Evolutionary conservation across 352 stramenopile genomes (phyloP).

Genomic region (Globisporangium canariense): DNA sequence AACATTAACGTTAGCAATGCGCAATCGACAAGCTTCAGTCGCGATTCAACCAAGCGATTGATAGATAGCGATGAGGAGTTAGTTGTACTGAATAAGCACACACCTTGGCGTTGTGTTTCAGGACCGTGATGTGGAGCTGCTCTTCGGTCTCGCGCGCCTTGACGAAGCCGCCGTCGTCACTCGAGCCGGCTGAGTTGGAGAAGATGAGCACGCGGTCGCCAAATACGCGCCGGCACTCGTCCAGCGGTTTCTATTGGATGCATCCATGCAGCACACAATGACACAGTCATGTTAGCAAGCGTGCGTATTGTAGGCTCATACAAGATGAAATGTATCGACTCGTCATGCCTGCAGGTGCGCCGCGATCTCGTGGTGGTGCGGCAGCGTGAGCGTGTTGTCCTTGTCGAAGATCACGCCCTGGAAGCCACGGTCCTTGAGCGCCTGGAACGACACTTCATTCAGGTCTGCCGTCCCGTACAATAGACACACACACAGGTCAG

Average conservation of each 20-base stretch:
- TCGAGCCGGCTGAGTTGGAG: conserved; percentile 94
- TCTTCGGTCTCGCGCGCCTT: conserved; percentile 83
- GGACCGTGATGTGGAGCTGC: conserved; percentile 78
- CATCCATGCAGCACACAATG: neutral
- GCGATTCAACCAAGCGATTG: too few species aligned
- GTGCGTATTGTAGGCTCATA: too few species aligned
- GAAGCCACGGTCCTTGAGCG: conserved; percentile 81
- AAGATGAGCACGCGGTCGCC: conserved; percentile 91
- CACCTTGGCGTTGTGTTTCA: conserved; percentile 90
- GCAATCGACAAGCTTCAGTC: neutral
- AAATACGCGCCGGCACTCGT: conserved; percentile 88
- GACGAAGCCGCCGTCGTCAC: conserved; percentile 84
- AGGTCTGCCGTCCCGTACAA: conserved; percentile 38
- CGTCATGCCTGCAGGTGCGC: conserved; percentile 42
- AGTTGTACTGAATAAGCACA: neutral
- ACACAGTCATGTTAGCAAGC: neutral
- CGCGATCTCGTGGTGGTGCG: conserved; percentile 85
- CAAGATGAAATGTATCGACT: too few species aligned
- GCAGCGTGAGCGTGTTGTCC: conserved; percentile 95
- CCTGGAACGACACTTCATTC: conserved; percentile 80
- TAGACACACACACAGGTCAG: neutral
- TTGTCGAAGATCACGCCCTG: conserved; percentile 96
- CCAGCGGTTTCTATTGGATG: conserved; percentile 39
- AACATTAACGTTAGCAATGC: neutral
- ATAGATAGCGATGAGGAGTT: neutral